These are phyloP conservation scores for Beta vulgaris DNA, from an alignment of 148 eudicot genomes.

Conservation along the genomic window DNA sequence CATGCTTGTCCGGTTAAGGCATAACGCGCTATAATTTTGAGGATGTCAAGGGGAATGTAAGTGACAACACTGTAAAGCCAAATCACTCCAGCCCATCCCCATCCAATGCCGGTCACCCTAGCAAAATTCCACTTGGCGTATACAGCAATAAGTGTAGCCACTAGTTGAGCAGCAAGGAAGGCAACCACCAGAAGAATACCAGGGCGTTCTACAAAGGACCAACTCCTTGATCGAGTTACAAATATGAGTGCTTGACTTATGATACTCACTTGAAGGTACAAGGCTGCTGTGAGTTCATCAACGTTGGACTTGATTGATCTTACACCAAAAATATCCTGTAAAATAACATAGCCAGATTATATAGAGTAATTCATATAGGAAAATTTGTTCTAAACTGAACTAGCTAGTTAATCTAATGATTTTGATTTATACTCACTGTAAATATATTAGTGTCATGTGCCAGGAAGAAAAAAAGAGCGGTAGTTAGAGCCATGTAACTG, in stretches of 20 bases:
- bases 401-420: neutral
- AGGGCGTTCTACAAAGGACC: constrained; percentile 81
- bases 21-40: constrained; percentile 56
- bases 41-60: constrained; percentile 79
- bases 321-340: constrained; percentile 50
- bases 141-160: constrained; percentile 76
- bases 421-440: constrained; percentile 40
- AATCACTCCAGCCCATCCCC: constrained; percentile 92
- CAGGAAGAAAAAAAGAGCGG: constrained; percentile 71
- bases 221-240: constrained; percentile 81
- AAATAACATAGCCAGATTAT: neutral
- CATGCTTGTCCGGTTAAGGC: constrained; percentile 52
- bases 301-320: constrained; percentile 38
- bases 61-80: constrained; percentile 74
- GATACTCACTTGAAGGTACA: constrained; percentile 94
- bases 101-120: constrained; percentile 62
- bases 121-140: constrained; percentile 80
- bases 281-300: constrained; percentile 66
- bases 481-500: constrained; percentile 65
- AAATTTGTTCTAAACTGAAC: too few relatives aligned
- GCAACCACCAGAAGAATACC: constrained; percentile 59
- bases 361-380: too few relatives aligned
- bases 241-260: constrained; percentile 91
- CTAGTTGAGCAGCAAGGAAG: constrained; percentile 68
- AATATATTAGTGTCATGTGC: constrained; percentile 69